Conservation (phyloP, 495 filamentous ascomycete genomes). For the Neurospora sp. region DNA sequence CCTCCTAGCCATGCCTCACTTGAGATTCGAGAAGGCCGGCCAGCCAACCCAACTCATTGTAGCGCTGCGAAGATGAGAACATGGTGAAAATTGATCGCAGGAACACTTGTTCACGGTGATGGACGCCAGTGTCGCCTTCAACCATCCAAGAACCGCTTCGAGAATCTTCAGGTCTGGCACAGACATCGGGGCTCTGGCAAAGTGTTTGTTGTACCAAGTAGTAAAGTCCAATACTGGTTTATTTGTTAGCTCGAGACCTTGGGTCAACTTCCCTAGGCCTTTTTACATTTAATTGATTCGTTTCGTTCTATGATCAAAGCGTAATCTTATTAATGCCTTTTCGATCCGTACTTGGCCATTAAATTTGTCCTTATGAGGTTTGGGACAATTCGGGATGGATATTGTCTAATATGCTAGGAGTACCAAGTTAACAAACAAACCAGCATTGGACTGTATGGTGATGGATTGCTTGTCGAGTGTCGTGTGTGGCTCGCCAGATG, state of each 20-base stretch:
- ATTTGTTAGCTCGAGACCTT: no score
- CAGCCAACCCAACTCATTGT: not conserved
- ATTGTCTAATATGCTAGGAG: no score
- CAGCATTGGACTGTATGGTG: not conserved
- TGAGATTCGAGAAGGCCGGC: not conserved
- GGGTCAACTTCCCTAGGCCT: no score
- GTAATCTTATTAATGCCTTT: no score
- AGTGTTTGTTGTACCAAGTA: not conserved
- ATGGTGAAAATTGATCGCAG: not conserved
- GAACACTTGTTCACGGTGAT: not conserved
- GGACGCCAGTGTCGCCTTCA: not conserved
- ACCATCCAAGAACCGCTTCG: not conserved
- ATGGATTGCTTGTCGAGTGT: not conserved
- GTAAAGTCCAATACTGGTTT: no score
- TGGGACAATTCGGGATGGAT: no score
- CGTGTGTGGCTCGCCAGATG: not conserved
- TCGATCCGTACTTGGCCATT: no score
- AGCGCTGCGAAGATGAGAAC: not conserved
- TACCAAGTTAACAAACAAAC: no score
- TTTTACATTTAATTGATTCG: no score
- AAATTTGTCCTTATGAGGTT: no score
- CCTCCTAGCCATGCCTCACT: not conserved
- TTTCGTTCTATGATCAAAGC: no score
- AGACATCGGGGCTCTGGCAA: not conserved
- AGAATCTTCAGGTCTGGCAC: not conserved